Base-by-base conservation (phyloP, 2,329 filamentous ascomycete genomes). In the Fusarium nelsonii region DNA sequence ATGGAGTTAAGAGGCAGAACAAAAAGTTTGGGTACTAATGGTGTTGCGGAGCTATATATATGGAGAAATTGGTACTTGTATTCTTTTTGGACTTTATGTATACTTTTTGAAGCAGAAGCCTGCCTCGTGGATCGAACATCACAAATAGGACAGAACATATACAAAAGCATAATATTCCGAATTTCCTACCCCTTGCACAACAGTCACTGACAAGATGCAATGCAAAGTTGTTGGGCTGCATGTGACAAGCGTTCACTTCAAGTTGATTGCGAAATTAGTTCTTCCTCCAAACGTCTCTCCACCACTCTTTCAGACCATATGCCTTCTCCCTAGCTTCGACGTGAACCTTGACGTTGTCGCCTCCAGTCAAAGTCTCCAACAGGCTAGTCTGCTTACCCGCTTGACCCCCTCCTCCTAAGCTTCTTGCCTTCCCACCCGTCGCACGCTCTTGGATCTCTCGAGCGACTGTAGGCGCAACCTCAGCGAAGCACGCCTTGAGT, bases 261-360 rank as follows among this genome's bases (percentile, higher is more conserved):
- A 9, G 15, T 12, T 30, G 18, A 37, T 26, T 16, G 8, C 12
- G 26, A 11, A 28, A 32, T 72, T 41, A 67, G 14, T 63, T 56
- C 60, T 75, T 79, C 68, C 75, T 77, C 81, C 81, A 97, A 12
- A 97, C 76, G 79, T 98, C 95, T 73, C 87, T 88, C 94, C 93
- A 97, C 81, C 97, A 92, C 78, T 98, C 89, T 76, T 87, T 92
- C 66, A 97, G 89, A 8, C 96, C 95, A 80, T 97, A 98, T 57
- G 91, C 88, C 55, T 90, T 88, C 58, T 86, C 85, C 64, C 87
- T 86, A 61, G 92, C 92, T 74, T 97, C 94, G 73, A 92, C 87
- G 9, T 97, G 87, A 51, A 84, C 85, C 12, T 85, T 87, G 16
- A 84, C 84, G 46, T 82, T 78, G 15, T 82, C 80, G 48, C 83